These are phyloP conservation scores for Eimeria maxima DNA, from an alignment of 169 alveolate species.

Conservation along the genomic window DNA sequence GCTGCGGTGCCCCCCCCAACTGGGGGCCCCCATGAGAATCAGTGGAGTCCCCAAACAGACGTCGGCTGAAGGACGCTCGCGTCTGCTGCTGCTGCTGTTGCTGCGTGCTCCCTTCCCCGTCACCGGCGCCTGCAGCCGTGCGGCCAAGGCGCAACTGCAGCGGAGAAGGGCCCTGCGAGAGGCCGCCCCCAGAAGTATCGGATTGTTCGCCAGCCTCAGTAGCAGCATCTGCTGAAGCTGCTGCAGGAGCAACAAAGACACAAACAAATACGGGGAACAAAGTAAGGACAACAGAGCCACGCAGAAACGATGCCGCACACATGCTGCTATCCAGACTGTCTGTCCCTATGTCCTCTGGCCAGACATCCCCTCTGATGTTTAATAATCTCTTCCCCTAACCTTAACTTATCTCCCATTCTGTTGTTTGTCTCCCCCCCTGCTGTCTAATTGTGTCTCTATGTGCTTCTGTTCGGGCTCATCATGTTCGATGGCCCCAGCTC, in stretches of 20 bases:
- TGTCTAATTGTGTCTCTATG: neutral
- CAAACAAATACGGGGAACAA: neutral
- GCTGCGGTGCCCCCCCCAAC: neutral
- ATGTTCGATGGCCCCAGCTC: neutral
- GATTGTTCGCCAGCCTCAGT: constrained; percentile 1
- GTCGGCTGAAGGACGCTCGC: constrained; percentile 2
- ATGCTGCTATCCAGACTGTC: neutral
- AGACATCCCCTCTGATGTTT: neutral
- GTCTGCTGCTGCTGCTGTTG: constrained; percentile 67
- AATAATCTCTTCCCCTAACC: neutral
- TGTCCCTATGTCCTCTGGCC: neutral
- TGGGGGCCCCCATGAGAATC: constrained; percentile 37
- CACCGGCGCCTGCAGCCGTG: too few species aligned
- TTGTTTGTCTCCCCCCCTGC: neutral
- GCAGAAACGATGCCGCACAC: neutral
- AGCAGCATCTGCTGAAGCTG: constrained; percentile 26
- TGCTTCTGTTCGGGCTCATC: neutral
- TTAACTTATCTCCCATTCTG: neutral
- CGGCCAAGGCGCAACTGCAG: constrained; percentile 10
- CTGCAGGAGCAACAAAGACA: neutral
- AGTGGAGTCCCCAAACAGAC: constrained; percentile 3
- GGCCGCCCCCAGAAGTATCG: neutral
- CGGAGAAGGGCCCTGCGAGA: constrained; percentile 11
- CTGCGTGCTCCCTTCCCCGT: neutral
- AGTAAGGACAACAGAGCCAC: too few species aligned